Base-by-base conservation (phyloP, 495 filamentous ascomycete genomes). In the Neurospora intermedia region DNA sequence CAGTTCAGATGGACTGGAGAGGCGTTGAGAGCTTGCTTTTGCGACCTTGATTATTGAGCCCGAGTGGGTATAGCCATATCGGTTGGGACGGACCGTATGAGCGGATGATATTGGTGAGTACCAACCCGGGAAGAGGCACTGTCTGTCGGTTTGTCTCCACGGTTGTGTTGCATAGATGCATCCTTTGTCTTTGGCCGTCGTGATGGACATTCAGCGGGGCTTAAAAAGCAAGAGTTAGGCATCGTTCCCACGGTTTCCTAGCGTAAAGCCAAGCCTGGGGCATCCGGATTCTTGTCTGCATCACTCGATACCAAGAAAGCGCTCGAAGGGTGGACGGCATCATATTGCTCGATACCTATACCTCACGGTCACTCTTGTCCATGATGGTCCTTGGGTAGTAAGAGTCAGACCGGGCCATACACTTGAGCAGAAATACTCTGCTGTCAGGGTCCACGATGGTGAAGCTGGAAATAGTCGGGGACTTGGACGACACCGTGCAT, bases 81-180 rank as follows among this genome's bases (percentile, higher is more conserved):
- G 83, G 82, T 80, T 81, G 75, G 76, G 74, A 75, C 83, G 83
- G 83, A 82, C 83, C 83, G 83, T 79, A 70, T 73, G 77, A 80
- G 82, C 82, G 54, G 80, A 80, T 82, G 74, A 74, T 43, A 76
- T 77, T 35, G 72, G 79, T 76, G 73, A 75, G 73, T 74, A 62
- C 42, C 73, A 71, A 72, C 59, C 72, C 69, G 72, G 71, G 73
- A 69, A 40, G 66, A 70, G 71, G 38, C 40, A 31, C 70, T 39
- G 31, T 59, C 43, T 71, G 70, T 62, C 18, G 1, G 70, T 31
- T 23, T 31, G 69, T 39, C 62, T 70, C 62, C 75, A 69, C 69
- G 73, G 35, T 69, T 71, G 74, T 78, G 75, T 75, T 78, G 72
- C 75, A 70, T 74, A 77, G 43, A 48, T 54, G 77, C 72, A 74